Conservation (phyloP, 306 rosid species). For the Malus orientalis region DNA sequence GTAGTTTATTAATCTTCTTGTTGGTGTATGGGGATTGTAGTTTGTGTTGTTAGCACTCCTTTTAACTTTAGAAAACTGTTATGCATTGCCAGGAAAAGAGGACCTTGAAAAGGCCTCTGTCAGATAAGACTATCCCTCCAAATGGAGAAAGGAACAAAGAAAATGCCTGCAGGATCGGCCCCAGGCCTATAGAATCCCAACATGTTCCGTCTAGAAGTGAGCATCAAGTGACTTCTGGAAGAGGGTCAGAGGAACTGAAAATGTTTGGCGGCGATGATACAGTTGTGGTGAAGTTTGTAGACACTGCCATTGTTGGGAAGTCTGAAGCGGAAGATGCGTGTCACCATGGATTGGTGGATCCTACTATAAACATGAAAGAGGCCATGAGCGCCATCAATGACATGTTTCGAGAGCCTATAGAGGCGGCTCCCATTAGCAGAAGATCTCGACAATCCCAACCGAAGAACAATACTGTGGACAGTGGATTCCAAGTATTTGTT, state of each 20-base stretch:
- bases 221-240: constrained; percentile 7
- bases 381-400: constrained; percentile 78
- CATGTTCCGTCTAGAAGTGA: constrained; percentile 18
- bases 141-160: constrained; percentile 26
- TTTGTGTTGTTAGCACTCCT: background rate
- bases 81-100: constrained; percentile 38
- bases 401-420: constrained; percentile 83
- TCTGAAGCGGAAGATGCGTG: constrained; percentile 83
- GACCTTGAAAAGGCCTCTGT: constrained; percentile 32
- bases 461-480: constrained; percentile 16
- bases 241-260: constrained; percentile 19
- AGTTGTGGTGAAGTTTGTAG: constrained; percentile 65
- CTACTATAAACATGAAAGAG: constrained; percentile 91
- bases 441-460: constrained; percentile 31
- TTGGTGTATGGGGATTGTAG: background rate
- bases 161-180: constrained; percentile 13
- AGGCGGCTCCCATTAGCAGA: constrained; percentile 37
- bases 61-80: background rate
- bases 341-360: constrained; percentile 89
- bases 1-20: constrained; percentile 24
- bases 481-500: constrained; percentile 47
- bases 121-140: constrained; percentile 18
- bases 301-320: constrained; percentile 64
- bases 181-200: constrained; percentile 13
- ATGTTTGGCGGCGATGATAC: constrained; percentile 54